Conservation (phyloP, 2,329 filamentous ascomycete species). For the Emmonsiellopsis sp. region DNA sequence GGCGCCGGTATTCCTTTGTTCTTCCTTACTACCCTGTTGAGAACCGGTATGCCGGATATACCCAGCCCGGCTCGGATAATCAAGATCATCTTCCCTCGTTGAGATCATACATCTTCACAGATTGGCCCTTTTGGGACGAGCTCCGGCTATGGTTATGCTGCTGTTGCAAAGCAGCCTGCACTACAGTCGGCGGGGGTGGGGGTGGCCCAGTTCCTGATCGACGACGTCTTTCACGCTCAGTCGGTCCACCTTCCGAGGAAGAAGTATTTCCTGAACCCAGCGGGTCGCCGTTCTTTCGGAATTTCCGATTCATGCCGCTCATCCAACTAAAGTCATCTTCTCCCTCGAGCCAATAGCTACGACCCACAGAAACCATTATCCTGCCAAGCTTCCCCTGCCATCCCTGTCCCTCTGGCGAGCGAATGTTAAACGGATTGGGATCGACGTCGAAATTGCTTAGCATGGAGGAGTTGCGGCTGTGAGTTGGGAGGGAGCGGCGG, state of each 20-base stretch:
- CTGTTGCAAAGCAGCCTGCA: conserved; percentile 23
- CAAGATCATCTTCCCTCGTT: conserved; percentile 20
- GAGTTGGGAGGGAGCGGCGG: conserved; percentile 25
- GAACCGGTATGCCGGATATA: no score
- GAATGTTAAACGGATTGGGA: conserved; percentile 60
- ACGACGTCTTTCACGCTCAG: conserved; percentile 51
- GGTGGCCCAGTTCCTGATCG: conserved; percentile 52
- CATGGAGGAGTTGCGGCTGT: conserved; percentile 36
- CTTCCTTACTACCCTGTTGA: no score
- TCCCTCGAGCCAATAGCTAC: conserved; percentile 69
- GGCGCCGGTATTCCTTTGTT: no score
- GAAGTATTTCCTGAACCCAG: conserved; percentile 27
- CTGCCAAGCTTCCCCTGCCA: conserved; percentile 73
- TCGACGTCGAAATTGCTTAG: conserved; percentile 37
- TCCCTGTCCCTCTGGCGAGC: conserved; percentile 64
- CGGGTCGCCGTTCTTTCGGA: conserved; percentile 36
- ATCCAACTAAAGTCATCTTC: conserved; percentile 61
- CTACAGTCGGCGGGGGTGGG: conserved; percentile 26
- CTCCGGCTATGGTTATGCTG: conserved; percentile 3
- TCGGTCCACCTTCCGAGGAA: conserved; percentile 32
- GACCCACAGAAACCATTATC: conserved; percentile 62
- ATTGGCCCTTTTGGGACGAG: background rate
- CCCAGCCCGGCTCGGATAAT: background rate
- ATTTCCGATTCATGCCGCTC: conserved; percentile 51
- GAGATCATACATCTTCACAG: conserved; percentile 30